A percentile compares a stretch with the other conserved stretches of the same genome.
Conservation (phyloP, 768 basidiomycete genomes). For the Russula olivacea region DNA sequence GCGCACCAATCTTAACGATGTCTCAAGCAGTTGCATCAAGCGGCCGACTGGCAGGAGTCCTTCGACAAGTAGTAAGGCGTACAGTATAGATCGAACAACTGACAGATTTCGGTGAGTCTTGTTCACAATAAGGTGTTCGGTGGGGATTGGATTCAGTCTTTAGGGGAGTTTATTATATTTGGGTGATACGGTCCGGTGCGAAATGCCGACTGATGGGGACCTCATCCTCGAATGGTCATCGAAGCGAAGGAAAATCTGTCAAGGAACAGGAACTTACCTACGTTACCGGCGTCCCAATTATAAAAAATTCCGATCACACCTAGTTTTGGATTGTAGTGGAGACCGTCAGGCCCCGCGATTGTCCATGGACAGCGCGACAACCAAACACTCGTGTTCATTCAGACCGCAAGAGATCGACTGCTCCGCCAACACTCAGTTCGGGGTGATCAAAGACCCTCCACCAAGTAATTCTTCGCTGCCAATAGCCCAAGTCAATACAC, state of each 20-base stretch:
- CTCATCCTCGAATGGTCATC: not conserved
- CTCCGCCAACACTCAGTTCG: too few species aligned
- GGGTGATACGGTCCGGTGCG: not conserved
- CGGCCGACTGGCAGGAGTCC: not conserved
- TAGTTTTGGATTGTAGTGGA: not conserved
- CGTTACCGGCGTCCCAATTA: not conserved
- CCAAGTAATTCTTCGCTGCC: not conserved
- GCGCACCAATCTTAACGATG: not conserved
- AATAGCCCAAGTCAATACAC: too few species aligned
- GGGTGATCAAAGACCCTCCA: not conserved
- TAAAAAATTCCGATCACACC: not conserved
- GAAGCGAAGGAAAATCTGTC: not conserved
- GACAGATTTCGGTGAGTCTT: not conserved
- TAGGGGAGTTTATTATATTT: not conserved
- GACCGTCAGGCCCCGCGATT: not conserved
- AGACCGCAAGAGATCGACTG: not conserved
- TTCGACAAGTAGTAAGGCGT: not conserved
- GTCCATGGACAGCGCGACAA: too few species aligned
- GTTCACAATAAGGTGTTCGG: not conserved
- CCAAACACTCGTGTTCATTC: too few species aligned
- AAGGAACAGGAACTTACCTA: not conserved
- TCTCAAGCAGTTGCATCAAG: not conserved
- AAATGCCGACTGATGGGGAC: not conserved
- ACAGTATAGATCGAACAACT: not conserved
- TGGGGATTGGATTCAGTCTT: too few species aligned